These are phyloP conservation scores for Solanum gracilifrons DNA, from an alignment of 257 asterid species.

Conservation along the genomic window DNA sequence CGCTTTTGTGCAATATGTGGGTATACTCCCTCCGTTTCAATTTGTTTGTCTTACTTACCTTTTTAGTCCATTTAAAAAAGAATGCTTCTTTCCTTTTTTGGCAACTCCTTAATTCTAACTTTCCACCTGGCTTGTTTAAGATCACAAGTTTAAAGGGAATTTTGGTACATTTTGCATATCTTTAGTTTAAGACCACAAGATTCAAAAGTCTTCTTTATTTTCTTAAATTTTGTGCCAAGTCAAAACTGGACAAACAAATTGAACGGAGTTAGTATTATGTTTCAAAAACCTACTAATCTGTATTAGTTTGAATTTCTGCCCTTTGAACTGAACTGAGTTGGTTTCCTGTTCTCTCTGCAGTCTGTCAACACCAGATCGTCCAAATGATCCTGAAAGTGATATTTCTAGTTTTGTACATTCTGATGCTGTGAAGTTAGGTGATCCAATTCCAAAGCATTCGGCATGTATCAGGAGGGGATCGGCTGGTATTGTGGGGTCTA, in stretches of 20 bases:
- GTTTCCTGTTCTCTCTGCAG: constrained; percentile 16
- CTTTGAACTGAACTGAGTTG: not conserved
- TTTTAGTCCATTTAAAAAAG: not conserved
- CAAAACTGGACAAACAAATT: not conserved
- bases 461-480: constrained; percentile 47
- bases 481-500: constrained; percentile 40
- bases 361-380: constrained; percentile 11
- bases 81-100: not conserved
- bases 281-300: not conserved
- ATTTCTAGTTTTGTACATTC: constrained; percentile 7
- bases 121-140: not conserved
- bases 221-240: not conserved
- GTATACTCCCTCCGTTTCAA: not conserved
- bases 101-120: not conserved
- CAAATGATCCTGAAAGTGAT: constrained; percentile 2
- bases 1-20: not conserved
- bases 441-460: constrained; percentile 8
- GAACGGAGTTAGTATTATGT: not conserved
- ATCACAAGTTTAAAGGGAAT: not conserved
- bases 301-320: not conserved
- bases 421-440: constrained; percentile 14
- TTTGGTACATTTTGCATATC: not conserved
- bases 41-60: not conserved
- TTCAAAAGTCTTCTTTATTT: not conserved
- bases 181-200: not conserved